Evolutionary conservation across 1,284 basidiomycete genomes (phyloP).

Genomic region (Irpex sp.): DNA sequence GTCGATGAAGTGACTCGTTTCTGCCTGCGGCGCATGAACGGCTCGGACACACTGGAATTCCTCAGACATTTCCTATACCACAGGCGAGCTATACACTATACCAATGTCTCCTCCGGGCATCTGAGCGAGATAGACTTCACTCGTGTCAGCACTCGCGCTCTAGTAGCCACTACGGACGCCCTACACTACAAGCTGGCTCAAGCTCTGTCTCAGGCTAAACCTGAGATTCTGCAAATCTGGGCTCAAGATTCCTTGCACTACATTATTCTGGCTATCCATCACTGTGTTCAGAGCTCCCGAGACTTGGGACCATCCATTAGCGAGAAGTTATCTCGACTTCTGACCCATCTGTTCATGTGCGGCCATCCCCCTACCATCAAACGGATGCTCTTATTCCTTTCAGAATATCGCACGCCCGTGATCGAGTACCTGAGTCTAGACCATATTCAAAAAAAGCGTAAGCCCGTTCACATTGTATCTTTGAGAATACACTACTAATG

Average conservation of each 20-base stretch:
- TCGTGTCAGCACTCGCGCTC: background rate
- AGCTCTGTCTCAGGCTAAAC: background rate
- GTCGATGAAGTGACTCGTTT: background rate
- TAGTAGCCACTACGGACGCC: background rate
- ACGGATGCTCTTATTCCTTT: background rate
- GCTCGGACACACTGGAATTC: background rate
- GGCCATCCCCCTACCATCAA: background rate
- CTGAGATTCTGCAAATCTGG: background rate
- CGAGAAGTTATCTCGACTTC: background rate
- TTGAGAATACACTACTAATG: no score
- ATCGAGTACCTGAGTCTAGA: background rate
- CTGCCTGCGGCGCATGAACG: background rate
- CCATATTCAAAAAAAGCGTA: no score
- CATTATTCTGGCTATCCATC: background rate
- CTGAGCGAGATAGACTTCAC: background rate
- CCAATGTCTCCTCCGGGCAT: background rate
- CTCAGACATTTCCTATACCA: background rate
- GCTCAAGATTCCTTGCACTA: background rate
- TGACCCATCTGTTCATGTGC: background rate
- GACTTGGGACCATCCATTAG: background rate
- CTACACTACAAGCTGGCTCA: background rate
- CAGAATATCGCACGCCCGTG: background rate
- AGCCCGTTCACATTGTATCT: no score
- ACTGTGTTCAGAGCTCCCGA: background rate
- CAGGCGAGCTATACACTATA: background rate